A percentile compares a stretch with the other conserved stretches of the same genome.
Evolutionary conservation across 129 eudicot genomes (phyloP).

Genomic region (Flaveria ramosissima): DNA sequence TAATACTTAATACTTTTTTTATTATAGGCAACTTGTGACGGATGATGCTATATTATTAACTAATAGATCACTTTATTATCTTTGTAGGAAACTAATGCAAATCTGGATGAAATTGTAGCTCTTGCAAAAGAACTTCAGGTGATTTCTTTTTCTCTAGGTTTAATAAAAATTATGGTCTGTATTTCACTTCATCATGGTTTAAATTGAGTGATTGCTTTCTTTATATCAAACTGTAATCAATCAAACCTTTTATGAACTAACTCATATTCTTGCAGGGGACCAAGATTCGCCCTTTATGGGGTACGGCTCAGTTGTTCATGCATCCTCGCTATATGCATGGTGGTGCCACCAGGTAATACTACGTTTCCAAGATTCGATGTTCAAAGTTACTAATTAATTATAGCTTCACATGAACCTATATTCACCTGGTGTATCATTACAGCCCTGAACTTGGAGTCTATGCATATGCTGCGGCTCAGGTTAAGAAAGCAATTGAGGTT

Average conservation of each 20-base stretch:
- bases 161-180: not conserved
- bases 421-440: slow-evolving; percentile 30
- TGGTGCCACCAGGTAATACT: slow-evolving; percentile 81
- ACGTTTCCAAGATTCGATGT: not conserved
- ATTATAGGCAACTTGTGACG: not conserved
- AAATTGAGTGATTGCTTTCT: not conserved
- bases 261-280: slow-evolving; percentile 49
- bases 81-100: slow-evolving; percentile 83
- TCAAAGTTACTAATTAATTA: not conserved
- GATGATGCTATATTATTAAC: not conserved
- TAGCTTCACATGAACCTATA: not conserved
- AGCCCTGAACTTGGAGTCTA: slow-evolving; percentile 92
- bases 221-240: not conserved
- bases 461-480: slow-evolving; percentile 95
- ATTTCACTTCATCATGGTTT: not conserved
- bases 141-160: slow-evolving; percentile 18
- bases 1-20: not conserved
- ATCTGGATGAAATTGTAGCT: slow-evolving; percentile 93
- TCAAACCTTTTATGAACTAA: not conserved
- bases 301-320: slow-evolving; percentile 90
- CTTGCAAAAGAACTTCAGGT: slow-evolving; percentile 99
- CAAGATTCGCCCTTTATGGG: slow-evolving; percentile 93
- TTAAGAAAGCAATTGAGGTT: slow-evolving; percentile 97
- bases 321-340: slow-evolving; percentile 99
- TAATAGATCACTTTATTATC: slow-evolving; percentile 15